Evolutionary conservation across 768 basidiomycete species (phyloP), one percentile per base, ranked within the genome.

Genomic region (Coprinopsis marcescibilis): DNA sequence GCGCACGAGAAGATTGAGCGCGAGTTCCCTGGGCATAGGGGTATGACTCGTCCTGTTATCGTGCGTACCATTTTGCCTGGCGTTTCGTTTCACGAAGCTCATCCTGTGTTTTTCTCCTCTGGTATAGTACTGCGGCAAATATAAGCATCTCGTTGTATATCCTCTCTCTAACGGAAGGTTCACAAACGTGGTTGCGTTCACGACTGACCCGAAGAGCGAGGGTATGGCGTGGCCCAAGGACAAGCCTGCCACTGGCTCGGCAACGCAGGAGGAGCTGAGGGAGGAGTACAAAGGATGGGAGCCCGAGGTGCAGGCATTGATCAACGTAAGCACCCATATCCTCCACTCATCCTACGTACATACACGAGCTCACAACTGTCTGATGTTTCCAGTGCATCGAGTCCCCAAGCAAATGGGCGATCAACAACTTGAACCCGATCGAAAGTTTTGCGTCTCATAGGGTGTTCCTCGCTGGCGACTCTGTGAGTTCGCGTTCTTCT

Each of bases 181-280:
- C 21, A 62, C 81, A 49, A 82, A 80, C 51, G 59, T 80, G 24
- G 76, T 68, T 3, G 73, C 68, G 5, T 70, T 73, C 36, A 63
- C 17, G 20, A 46, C 50, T 10, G 53, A 61, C 37, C 30, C 32
- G 0, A 51, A 55, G 3, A 63, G 63, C n/a, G 67, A 75, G 44
- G 63, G 60, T 8, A 65, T 67, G 0, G 57, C 60, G 13, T 57
- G 67, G n/a, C n/a, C n/a, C n/a, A n/a, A n/a, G n/a, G 34, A 43
- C 57, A 4, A 59, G 59, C 5, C 57, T 57, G 14, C 46, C 51
- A 17, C 44, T 54, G 2, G 21, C 46, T 17, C 33, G 47, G 56
- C 51, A 10, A 55, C 66, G 2, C 60, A 63, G 43, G 62, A 67
- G 13, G 74, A 78, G 43, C 10, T 75, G 1, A 42, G 67, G 12